Conservation (phyloP, 805 yeast genomes). For the Pichia pseudocactophila region DNA sequence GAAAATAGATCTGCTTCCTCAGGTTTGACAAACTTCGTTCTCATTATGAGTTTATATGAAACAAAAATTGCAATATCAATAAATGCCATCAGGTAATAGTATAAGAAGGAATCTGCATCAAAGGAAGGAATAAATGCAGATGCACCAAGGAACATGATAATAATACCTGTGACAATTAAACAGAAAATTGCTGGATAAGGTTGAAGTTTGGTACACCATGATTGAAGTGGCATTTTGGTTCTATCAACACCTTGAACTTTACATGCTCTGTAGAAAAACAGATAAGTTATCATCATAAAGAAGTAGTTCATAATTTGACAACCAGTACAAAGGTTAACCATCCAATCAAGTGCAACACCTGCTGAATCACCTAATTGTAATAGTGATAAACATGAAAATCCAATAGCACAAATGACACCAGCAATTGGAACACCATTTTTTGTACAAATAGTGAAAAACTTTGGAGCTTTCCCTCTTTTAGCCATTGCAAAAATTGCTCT, state of each 20-base stretch:
- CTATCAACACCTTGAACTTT: slow-evolving; percentile 45
- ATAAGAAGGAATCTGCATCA: slow-evolving; percentile 31
- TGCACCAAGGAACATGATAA: slow-evolving; percentile 31
- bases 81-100: slow-evolving; percentile 36
- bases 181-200: slow-evolving; percentile 22
- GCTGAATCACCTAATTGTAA: slow-evolving; percentile 31
- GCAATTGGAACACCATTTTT: slow-evolving; percentile 47
- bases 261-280: slow-evolving; percentile 57
- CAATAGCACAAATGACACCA: slow-evolving; percentile 27
- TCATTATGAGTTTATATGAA: slow-evolving; percentile 31
- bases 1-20: slow-evolving; percentile 39
- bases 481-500: slow-evolving; percentile 63
- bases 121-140: slow-evolving; percentile 32
- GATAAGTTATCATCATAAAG: slow-evolving; percentile 39
- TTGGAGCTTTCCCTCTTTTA: slow-evolving; percentile 65
- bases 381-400: slow-evolving; percentile 21
- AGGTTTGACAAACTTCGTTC: slow-evolving; percentile 33
- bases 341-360: slow-evolving; percentile 24
- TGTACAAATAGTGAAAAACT: slow-evolving; percentile 50
- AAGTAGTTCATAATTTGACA: slow-evolving; percentile 23
- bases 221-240: slow-evolving; percentile 34
- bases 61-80: slow-evolving; percentile 30
- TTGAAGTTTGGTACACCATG: slow-evolving; percentile 31
- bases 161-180: slow-evolving; percentile 27
- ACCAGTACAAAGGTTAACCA: slow-evolving; percentile 26